Conservation (phyloP, 2,329 filamentous ascomycete genomes). For the Ceratocystis harringtonii region DNA sequence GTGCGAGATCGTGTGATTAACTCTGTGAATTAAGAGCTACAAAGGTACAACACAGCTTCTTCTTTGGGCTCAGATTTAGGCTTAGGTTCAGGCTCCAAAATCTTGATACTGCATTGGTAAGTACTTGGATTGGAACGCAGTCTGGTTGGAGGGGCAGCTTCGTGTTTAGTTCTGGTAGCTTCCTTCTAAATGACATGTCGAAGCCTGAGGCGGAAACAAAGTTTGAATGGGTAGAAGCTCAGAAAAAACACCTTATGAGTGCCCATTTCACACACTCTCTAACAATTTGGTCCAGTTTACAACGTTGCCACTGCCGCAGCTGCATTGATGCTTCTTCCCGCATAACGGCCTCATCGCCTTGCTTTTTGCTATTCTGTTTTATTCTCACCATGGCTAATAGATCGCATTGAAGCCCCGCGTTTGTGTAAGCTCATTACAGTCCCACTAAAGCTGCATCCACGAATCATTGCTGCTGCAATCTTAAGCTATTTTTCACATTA, state of each 20-base stretch:
- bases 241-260: not conserved
- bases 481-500: not conserved
- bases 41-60: not conserved
- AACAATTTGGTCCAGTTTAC: not conserved
- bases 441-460: not conserved
- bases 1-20: not conserved
- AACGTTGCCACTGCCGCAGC: not conserved
- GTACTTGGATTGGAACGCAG: too few relatives aligned
- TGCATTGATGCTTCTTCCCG: not conserved
- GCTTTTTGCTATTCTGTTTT: not conserved
- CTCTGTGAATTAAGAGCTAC: not conserved
- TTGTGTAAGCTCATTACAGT: not conserved
- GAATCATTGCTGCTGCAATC: not conserved
- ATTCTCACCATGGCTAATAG: too few relatives aligned
- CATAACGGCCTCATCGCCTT: not conserved
- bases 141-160: not conserved
- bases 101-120: not conserved
- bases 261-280: not conserved
- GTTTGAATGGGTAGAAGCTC: not conserved
- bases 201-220: not conserved
- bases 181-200: not conserved
- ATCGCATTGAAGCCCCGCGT: too few relatives aligned
- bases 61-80: too few relatives aligned
- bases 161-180: not conserved
- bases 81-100: not conserved